Conservation (phyloP, 2,329 filamentous ascomycete genomes). For the Sporothrix luriei region DNA sequence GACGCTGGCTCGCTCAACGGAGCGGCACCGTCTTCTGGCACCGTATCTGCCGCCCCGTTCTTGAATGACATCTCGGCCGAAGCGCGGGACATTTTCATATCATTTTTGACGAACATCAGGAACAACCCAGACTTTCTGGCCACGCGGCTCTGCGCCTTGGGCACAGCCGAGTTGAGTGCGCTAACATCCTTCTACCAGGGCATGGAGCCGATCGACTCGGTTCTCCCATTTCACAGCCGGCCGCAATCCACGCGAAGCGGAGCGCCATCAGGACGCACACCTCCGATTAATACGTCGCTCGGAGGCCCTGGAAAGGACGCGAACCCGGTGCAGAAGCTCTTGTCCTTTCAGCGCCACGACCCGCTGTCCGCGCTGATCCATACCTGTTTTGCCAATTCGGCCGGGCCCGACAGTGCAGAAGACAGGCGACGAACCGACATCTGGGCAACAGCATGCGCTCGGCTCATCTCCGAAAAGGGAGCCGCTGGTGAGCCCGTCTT, state of each 20-base stretch:
- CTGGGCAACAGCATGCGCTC: conserved; percentile 86
- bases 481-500: conserved; percentile 78
- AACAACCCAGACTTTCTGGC: conserved; percentile 88
- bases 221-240: conserved; percentile 67
- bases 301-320: conserved; percentile 29
- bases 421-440: conserved; percentile 77
- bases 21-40: conserved; percentile 44
- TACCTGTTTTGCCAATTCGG: conserved; percentile 85
- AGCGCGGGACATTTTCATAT: conserved; percentile 73
- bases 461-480: conserved; percentile 75
- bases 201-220: conserved; percentile 79
- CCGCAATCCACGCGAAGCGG: conserved; percentile 50
- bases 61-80: conserved; percentile 74
- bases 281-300: conserved; percentile 1
- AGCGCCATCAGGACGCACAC: conserved; percentile 35
- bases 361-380: conserved; percentile 82
- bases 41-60: conserved; percentile 57
- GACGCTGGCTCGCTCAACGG: conserved; percentile 42
- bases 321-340: conserved; percentile 72
- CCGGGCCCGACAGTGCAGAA: conserved; percentile 78
- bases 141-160: conserved; percentile 74
- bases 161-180: conserved; percentile 72
- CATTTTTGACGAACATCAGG: conserved; percentile 78
- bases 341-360: conserved; percentile 88
- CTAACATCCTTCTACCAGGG: conserved; percentile 78